Percentiles rank a stretch among this genome's conserved stretches.
Conservation (phyloP, 345 rosid genomes). For the Euclidium syriacum region DNA sequence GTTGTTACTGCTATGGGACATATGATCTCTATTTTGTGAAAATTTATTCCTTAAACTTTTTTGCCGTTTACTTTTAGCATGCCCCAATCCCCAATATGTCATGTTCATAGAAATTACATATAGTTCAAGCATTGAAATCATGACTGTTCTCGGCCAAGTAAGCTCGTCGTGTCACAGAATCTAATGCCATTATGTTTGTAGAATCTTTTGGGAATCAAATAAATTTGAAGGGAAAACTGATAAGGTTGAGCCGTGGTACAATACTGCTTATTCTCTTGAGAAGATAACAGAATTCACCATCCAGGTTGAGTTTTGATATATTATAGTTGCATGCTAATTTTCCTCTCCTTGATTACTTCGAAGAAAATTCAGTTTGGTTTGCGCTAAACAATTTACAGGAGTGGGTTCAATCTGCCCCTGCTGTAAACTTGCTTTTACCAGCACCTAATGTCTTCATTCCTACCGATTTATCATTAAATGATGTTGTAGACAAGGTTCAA, state of each 20-base stretch:
- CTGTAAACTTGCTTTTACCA: conserved; percentile 63
- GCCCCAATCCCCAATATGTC: neutral
- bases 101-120: neutral
- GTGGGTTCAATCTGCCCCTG: conserved; percentile 60
- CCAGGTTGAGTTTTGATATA: conserved; percentile 44
- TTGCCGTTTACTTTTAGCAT: neutral
- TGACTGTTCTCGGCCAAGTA: neutral
- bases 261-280: conserved; percentile 68
- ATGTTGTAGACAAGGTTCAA: conserved; percentile 52
- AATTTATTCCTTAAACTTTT: too few relatives aligned
- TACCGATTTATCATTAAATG: conserved; percentile 68
- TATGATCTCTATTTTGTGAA: neutral
- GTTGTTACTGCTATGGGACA: too few relatives aligned
- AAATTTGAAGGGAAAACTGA: conserved; percentile 71
- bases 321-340: neutral
- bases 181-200: conserved; percentile 30
- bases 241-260: conserved; percentile 87
- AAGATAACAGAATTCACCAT: conserved; percentile 40
- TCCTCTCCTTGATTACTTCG: neutral
- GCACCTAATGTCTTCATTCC: conserved; percentile 65
- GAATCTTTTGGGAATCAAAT: conserved; percentile 91
- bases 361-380: neutral
- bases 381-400: conserved; percentile 43
- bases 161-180: neutral
- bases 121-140: neutral